These are phyloP conservation scores for Xylaria digitata DNA, from an alignment of 2,329 filamentous ascomycete genomes.

Conservation along the genomic window DNA sequence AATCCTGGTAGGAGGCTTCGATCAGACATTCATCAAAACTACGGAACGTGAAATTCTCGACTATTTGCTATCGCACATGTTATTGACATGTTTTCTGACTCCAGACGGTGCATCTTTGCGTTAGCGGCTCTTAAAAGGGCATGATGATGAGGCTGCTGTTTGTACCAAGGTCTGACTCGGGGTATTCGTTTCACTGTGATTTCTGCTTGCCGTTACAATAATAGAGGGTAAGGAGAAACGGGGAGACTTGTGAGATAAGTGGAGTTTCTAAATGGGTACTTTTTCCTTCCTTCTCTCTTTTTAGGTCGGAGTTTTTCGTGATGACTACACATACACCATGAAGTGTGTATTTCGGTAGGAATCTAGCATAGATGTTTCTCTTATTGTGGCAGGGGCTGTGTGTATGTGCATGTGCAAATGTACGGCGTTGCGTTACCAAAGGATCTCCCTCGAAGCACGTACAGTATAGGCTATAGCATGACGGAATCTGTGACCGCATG, in stretches of 20 bases:
- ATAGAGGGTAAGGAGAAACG: background rate
- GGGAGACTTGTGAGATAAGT: background rate
- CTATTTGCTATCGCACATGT: conserved; percentile 1
- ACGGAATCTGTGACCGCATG: background rate
- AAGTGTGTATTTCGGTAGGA: background rate
- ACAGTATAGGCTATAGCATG: background rate
- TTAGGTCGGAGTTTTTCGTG: background rate
- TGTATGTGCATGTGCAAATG: conserved; percentile 9
- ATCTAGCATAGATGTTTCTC: background rate
- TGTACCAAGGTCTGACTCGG: background rate
- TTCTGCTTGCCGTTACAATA: background rate
- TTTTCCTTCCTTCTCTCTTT: background rate
- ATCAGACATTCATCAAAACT: background rate
- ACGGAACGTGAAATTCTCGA: background rate
- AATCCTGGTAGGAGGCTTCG: background rate
- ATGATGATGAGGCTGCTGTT: conserved; percentile 3
- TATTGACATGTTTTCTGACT: background rate
- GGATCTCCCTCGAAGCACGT: background rate
- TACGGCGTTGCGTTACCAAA: conserved; percentile 13
- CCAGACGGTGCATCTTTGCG: background rate
- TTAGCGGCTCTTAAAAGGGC: background rate
- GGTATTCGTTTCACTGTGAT: background rate
- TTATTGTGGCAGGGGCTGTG: conserved; percentile 9
- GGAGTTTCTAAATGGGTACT: background rate
- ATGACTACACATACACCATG: background rate